Evolutionary conservation across 805 yeast species (phyloP).

Genomic region (Yueomyces sinensis): DNA sequence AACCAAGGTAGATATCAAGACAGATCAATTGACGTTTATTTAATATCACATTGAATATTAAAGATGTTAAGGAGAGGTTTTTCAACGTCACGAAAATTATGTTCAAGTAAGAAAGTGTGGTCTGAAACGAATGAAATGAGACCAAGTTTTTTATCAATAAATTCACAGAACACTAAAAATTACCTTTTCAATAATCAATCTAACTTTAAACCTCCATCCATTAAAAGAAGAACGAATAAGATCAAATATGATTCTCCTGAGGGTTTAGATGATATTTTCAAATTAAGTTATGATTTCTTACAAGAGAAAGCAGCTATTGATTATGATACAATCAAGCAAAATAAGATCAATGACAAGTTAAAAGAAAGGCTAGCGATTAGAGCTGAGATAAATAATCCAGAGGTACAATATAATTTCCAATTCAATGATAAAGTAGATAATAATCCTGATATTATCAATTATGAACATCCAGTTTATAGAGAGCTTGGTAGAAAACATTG

Average conservation of each 20-base stretch:
- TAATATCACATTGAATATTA: no score
- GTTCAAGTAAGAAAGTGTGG: no score
- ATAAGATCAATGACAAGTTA: constrained; percentile 12
- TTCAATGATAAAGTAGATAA: constrained; percentile 28
- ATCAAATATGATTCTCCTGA: constrained; percentile 52
- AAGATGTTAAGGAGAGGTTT: no score
- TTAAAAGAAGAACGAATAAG: constrained; percentile 31
- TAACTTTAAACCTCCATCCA: constrained; percentile 33
- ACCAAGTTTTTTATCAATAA: not conserved
- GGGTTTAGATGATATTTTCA: constrained; percentile 61
- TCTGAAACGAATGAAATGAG: not conserved
- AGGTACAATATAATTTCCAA: constrained; percentile 57
- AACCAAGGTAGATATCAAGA: no score
- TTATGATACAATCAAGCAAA: constrained; percentile 19
- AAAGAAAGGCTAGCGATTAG: constrained; percentile 29
- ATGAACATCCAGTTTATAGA: constrained; percentile 70
- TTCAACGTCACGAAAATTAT: no score
- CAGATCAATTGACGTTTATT: no score
- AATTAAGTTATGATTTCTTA: constrained; percentile 49
- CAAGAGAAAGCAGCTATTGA: constrained; percentile 33
- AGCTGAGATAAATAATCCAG: constrained; percentile 74
- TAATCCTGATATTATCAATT: constrained; percentile 40
- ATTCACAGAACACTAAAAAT: not conserved
- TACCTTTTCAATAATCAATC: not conserved
- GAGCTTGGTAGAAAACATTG: constrained; percentile 54